Conservation (phyloP, 169 alveolate genomes). For the Plasmodium blacklocki region DNA sequence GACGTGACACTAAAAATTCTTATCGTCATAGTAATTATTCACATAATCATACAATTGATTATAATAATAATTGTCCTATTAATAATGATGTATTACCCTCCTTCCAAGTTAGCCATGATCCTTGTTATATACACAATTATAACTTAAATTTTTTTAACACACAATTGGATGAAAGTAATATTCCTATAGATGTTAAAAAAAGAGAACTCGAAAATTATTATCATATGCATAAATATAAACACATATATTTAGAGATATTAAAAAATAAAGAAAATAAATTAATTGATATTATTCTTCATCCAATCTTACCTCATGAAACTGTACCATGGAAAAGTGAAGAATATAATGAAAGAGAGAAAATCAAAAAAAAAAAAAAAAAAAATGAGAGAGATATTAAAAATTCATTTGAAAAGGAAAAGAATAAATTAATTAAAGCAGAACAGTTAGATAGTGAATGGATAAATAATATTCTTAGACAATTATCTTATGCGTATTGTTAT, state of each 20-base stretch:
- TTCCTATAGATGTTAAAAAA: slow-evolving; percentile 21
- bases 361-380: slow-evolving; percentile 78
- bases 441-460: slow-evolving; percentile 79
- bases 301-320: slow-evolving; percentile 79
- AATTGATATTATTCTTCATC: slow-evolving; percentile 79
- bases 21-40: not conserved
- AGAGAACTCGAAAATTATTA: slow-evolving; percentile 44
- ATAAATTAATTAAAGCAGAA: slow-evolving; percentile 75
- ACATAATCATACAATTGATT: not conserved
- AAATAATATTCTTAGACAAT: slow-evolving; percentile 77
- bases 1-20: no score
- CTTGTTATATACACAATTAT: slow-evolving; percentile 60
- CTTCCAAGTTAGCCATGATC: slow-evolving; percentile 26
- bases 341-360: slow-evolving; percentile 77
- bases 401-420: slow-evolving; percentile 78
- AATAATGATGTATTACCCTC: not conserved
- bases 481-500: slow-evolving; percentile 74
- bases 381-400: slow-evolving; percentile 69
- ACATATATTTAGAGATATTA: slow-evolving; percentile 80
- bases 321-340: slow-evolving; percentile 80
- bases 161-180: slow-evolving; percentile 51
- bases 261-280: slow-evolving; percentile 80
- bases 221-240: slow-evolving; percentile 58
- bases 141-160: slow-evolving; percentile 40
- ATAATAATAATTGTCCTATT: not conserved